phyloP scores from a whole-genome alignment of 192 early-diverging fungal species.

The Glomus cerebriforme region DNA sequence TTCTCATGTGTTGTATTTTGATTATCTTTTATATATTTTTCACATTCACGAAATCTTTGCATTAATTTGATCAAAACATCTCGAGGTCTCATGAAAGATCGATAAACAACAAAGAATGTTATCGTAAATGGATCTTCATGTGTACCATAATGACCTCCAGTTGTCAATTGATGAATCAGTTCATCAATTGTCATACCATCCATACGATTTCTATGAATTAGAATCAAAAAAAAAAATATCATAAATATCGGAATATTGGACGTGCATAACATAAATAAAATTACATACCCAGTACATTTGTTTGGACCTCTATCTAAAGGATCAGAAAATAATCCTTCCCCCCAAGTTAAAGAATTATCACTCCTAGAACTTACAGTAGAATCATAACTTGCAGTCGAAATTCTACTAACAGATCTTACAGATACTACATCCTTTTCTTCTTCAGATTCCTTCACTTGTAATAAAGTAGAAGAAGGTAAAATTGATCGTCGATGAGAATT shows the following conservation, averaged over 20 bases:
- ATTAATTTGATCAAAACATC: conserved; percentile 13
- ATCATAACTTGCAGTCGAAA: not conserved
- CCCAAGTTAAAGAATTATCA: not conserved
- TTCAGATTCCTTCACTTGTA: conserved; percentile 16
- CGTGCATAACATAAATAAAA: too few species aligned
- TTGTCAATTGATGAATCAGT: conserved; percentile 18
- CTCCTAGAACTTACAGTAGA: not conserved
- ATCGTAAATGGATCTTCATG: conserved; percentile 21
- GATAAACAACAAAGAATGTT: conserved; percentile 14
- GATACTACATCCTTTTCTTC: conserved; percentile 8
- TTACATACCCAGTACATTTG: conserved; percentile 11
- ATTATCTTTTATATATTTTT: not conserved
- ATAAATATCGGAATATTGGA: too few species aligned
- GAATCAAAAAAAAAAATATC: too few species aligned
- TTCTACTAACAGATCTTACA: not conserved
- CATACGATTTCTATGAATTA: not conserved
- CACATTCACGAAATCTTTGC: conserved; percentile 5
- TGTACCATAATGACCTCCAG: conserved; percentile 9
- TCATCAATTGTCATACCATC: conserved; percentile 10
- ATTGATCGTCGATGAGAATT: conserved; percentile 9
- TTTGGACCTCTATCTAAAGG: not conserved
- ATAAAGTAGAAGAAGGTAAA: not conserved
- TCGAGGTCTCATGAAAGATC: conserved; percentile 21
- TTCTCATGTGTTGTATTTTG: conserved; percentile 3
- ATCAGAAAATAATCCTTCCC: not conserved